These are phyloP conservation scores for Tolypocladium guangdongense DNA, from an alignment of 2,329 filamentous ascomycete genomes.

Conservation along the genomic window DNA sequence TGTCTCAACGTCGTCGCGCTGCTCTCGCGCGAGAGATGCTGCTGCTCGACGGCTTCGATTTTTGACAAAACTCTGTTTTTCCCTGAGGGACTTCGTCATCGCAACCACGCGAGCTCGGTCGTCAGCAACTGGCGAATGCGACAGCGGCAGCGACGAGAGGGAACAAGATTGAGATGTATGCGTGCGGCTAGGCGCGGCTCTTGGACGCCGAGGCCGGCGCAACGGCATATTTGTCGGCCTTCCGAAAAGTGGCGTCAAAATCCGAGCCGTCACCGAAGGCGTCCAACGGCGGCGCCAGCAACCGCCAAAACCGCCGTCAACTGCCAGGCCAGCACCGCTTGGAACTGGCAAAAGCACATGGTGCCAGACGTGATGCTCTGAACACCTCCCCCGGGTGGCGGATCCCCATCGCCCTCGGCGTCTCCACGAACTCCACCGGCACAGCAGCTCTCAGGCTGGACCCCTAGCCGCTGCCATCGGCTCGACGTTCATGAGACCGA, in stretches of 20 bases:
- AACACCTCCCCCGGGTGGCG: not conserved
- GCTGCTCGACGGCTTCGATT: not conserved
- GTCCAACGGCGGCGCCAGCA: not conserved
- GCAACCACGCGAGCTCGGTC: not conserved
- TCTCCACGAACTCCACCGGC: constrained; percentile 1
- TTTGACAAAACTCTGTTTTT: not conserved
- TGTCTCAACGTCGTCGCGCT: too few species aligned
- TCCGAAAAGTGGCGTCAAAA: not conserved
- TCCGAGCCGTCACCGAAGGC: not conserved
- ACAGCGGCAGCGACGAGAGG: too few species aligned
- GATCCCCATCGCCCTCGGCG: not conserved
- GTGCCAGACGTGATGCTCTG: not conserved
- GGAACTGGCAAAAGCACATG: not conserved
- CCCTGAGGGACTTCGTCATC: not conserved
- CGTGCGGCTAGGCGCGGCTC: not conserved
- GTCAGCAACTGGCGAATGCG: not conserved
- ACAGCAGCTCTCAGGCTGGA: not conserved
- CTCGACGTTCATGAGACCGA: not conserved
- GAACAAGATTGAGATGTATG: too few species aligned
- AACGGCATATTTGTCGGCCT: not conserved
- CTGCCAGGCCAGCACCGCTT: not conserved
- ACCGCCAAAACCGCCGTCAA: not conserved
- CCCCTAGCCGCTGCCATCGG: not conserved
- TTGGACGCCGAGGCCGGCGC: not conserved
- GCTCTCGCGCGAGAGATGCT: not conserved